These are phyloP conservation scores for Lophiotrema nucula DNA, from an alignment of 495 filamentous ascomycete species.

Conservation along the genomic window DNA sequence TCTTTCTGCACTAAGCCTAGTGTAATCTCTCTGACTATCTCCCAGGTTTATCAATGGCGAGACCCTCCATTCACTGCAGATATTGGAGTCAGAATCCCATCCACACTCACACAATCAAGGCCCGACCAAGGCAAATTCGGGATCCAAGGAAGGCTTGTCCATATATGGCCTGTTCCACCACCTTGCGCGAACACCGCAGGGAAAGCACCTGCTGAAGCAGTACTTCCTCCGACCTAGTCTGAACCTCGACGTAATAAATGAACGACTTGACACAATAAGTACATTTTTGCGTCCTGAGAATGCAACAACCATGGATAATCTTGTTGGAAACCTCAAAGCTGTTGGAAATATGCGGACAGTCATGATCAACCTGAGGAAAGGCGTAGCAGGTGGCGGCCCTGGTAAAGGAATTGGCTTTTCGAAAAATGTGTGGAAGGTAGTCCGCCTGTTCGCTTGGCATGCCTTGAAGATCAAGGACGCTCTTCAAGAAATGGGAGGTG, in stretches of 20 bases:
- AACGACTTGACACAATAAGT: constrained; percentile 69
- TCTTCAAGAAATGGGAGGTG: constrained; percentile 60
- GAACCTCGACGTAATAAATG: constrained; percentile 64
- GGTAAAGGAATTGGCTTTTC: constrained; percentile 58
- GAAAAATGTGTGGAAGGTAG: constrained; percentile 60
- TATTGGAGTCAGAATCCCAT: constrained; percentile 79
- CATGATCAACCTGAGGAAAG: constrained; percentile 71
- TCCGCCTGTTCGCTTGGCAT: constrained; percentile 60
- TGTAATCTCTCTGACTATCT: constrained; percentile 9
- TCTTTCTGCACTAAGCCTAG: neutral
- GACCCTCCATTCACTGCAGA: constrained; percentile 78
- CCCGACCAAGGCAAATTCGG: constrained; percentile 62
- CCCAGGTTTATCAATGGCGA: constrained; percentile 75
- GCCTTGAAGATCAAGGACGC: constrained; percentile 66
- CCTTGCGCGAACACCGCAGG: constrained; percentile 78
- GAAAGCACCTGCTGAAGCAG: constrained; percentile 70
- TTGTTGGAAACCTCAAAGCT: constrained; percentile 65
- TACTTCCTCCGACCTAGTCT: constrained; percentile 82
- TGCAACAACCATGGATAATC: constrained; percentile 49
- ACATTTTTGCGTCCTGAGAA: constrained; percentile 73
- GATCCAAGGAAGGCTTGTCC: constrained; percentile 85
- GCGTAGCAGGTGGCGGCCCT: constrained; percentile 60
- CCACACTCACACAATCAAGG: constrained; percentile 83
- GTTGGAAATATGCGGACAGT: constrained; percentile 77
- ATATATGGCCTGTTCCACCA: constrained; percentile 80